Base-by-base conservation (phyloP, 2,329 filamentous ascomycete genomes). In the Aspergillus novofumigatus region DNA sequence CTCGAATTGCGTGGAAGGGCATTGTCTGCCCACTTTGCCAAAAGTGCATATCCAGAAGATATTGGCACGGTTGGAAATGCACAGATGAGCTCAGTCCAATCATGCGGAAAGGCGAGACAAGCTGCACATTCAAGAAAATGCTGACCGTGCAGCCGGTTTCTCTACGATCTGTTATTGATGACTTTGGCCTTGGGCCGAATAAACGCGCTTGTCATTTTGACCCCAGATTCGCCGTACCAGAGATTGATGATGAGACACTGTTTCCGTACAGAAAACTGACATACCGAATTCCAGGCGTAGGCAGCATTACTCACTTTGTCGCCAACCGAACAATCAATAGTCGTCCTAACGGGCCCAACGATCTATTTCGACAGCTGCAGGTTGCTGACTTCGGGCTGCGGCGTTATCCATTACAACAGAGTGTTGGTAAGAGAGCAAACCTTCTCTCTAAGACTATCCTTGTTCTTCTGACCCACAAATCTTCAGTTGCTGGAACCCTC, bases 11-110 rank as follows among this genome's bases (percentile, higher is more conserved):
- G 55, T 87, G 84, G 65, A 77, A 78, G 52, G 89, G 88, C 0
- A 82, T 91, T 49, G 83, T 88, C 1, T 92, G 89, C 62, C 85
- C 84, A 0, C 58, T 73, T 1, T 92, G 89, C 61, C 74, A 78
- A 0, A 80, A 83, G 44, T 90, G 88, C 63, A 85, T 80, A 45
- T 79, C 84, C 2, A 80, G 88, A 1, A 75, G 81, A 14, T 71
- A 78, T 25, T 92, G 87, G 86, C 73, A 72, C 4, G 78, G 80
- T 1, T 90, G 86, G 87, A 70, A 75, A 26, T 92, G 88, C 58
- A 55, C 60, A 2, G 69, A 69, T 52, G 52, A 62, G 29, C 23
- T 55, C 21, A 17, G 6, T 9, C 9, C n/a, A 7, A 20, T 51
- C 1, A 6, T 42, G 11, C 50, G 17, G 0, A 23, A 52, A 17